Percentiles rank a stretch among this genome's conserved stretches.
Conservation (phyloP, 1,284 basidiomycete genomes). For the Rhodofomes roseus region DNA sequence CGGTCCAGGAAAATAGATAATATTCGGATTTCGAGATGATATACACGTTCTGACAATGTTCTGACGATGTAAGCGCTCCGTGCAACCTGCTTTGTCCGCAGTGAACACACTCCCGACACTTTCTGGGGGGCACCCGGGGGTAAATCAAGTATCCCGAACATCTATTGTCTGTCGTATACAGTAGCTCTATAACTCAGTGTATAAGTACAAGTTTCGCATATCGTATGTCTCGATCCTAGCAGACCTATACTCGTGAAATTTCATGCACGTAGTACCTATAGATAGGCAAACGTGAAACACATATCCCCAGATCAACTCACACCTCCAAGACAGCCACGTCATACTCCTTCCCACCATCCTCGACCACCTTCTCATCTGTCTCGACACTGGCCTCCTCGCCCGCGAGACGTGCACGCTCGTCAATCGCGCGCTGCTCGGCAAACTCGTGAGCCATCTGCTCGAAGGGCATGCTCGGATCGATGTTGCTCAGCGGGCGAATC, state of each 20-base stretch:
- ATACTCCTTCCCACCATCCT: constrained; percentile 1
- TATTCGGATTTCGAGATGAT: too few species aligned
- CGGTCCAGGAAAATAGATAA: too few species aligned
- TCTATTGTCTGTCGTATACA: neutral
- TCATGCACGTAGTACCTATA: too few species aligned
- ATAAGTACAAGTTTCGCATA: neutral
- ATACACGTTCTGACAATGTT: too few species aligned
- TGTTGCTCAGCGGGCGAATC: constrained; percentile 13
- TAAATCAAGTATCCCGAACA: neutral
- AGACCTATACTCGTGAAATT: neutral
- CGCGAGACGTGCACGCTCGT: neutral
- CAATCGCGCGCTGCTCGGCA: neutral
- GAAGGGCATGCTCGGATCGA: constrained; percentile 13
- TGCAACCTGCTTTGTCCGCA: too few species aligned
- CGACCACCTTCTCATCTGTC: neutral
- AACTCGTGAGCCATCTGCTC: constrained; percentile 15
- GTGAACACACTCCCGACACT: too few species aligned
- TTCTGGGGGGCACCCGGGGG: too few species aligned
- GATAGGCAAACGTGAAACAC: too few species aligned
- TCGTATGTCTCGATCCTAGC: neutral
- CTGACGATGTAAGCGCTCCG: too few species aligned
- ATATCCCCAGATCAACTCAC: neutral
- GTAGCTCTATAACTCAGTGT: neutral
- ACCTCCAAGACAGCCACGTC: neutral
- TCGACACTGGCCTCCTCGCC: neutral